phyloP scores from a whole-genome alignment of 768 basidiomycete species.

The Naganishia vishniacii region DNA sequence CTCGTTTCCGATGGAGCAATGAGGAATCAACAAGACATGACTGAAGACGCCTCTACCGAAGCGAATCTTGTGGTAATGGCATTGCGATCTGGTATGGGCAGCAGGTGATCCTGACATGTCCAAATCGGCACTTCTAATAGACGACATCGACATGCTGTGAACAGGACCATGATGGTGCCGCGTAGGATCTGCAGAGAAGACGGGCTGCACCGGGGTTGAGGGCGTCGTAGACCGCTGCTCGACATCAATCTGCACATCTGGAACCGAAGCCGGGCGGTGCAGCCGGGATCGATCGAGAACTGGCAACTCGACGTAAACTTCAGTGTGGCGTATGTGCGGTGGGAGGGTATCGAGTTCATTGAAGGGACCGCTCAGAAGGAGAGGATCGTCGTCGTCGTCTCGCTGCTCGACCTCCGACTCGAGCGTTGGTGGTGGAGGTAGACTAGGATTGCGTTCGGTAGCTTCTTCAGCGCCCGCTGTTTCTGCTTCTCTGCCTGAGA shows the following conservation, averaged over 20 bases:
- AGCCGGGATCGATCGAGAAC: neutral
- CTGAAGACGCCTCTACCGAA: constrained; percentile 25
- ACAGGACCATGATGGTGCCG: constrained; percentile 22
- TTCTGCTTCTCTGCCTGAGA: too few species aligned
- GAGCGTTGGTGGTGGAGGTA: neutral
- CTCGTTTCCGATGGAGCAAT: constrained; percentile 13
- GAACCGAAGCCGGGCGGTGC: neutral
- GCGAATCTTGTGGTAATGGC: constrained; percentile 38
- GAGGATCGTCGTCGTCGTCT: constrained; percentile 13
- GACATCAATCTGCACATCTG: too few species aligned
- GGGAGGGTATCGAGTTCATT: neutral
- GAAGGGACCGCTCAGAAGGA: constrained; percentile 1
- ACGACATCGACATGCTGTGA: neutral
- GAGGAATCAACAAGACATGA: constrained; percentile 17
- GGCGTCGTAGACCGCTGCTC: neutral
- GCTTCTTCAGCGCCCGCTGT: neutral
- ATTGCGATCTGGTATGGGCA: constrained; percentile 39
- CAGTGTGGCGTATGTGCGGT: neutral
- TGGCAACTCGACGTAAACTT: constrained; percentile 13
- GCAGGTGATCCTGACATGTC: constrained; percentile 20
- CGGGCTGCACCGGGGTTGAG: neutral
- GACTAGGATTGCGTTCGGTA: neutral
- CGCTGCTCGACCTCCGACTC: neutral
- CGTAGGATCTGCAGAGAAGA: neutral
- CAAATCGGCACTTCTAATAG: neutral